A percentile compares a stretch with the other conserved stretches of the same genome.
These are phyloP conservation scores for Citrus australasica DNA, from an alignment of 345 rosid species.

Conservation along the genomic window DNA sequence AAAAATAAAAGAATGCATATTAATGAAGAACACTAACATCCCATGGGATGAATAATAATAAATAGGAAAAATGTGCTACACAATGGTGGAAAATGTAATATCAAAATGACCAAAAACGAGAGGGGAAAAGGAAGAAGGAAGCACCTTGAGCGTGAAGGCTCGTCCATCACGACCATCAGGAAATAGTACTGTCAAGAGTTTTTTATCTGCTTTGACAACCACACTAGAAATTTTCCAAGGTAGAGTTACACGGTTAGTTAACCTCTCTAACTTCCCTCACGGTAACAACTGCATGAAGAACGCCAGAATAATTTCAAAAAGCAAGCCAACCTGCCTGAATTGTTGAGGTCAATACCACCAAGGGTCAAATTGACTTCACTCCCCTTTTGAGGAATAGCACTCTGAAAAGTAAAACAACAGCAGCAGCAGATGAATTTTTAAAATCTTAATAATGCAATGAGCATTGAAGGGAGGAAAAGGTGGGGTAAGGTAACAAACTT, in stretches of 20 bases:
- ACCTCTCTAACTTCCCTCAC: conserved; percentile 11
- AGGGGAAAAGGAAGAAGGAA: conserved; percentile 5
- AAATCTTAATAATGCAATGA: conserved; percentile 5
- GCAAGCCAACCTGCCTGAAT: conserved; percentile 99
- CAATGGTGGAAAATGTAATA: background rate
- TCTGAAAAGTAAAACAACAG: conserved; percentile 35
- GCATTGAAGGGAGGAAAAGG: background rate
- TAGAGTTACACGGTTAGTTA: conserved; percentile 27
- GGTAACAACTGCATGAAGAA: conserved; percentile 11
- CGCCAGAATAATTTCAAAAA: conserved; percentile 20
- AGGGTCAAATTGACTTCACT: conserved; percentile 70
- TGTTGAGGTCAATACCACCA: conserved; percentile 98
- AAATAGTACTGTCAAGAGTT: conserved; percentile 88
- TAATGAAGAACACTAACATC: background rate
- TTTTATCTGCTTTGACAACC: conserved; percentile 94
- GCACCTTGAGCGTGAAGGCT: conserved; percentile 94
- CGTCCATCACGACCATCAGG: conserved; percentile 97
- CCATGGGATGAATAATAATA: background rate
- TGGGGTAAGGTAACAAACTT: background rate
- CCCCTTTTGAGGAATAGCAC: conserved; percentile 53
- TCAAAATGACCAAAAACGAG: background rate
- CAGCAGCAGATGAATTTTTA: conserved; percentile 2
- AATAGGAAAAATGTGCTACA: background rate
- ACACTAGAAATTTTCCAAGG: conserved; percentile 52
- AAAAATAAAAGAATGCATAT: background rate